Conservation (phyloP, 2,329 filamentous ascomycete genomes). For the Dissoconium aciculare region DNA sequence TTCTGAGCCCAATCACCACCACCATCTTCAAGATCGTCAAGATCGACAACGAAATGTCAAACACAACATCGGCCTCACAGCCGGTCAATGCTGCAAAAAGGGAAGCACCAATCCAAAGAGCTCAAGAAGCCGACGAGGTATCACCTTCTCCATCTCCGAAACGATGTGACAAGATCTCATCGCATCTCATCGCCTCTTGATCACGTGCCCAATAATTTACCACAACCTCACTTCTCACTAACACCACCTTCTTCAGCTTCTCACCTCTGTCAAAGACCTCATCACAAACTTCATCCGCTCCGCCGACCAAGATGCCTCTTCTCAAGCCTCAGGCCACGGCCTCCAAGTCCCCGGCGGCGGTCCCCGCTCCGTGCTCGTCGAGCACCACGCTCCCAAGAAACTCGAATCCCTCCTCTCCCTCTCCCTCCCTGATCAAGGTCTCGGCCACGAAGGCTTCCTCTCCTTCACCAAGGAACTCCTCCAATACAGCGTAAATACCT, state of each 20-base stretch:
- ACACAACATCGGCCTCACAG: constrained; percentile 1
- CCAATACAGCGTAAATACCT: constrained; percentile 89
- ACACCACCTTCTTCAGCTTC: constrained; percentile 37
- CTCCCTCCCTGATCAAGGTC: constrained; percentile 22
- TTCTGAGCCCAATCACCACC: too few species aligned
- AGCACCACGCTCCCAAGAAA: constrained; percentile 31
- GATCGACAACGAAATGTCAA: too few species aligned
- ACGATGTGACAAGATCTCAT: too few species aligned
- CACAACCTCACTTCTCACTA: not conserved
- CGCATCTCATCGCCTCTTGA: too few species aligned
- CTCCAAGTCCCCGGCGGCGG: constrained; percentile 46
- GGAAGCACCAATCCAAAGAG: constrained; percentile 15
- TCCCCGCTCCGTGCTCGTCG: constrained; percentile 30
- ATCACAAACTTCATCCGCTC: constrained; percentile 55
- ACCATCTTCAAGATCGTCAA: too few species aligned
- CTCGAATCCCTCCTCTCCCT: constrained; percentile 28
- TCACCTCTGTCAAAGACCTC: constrained; percentile 50
- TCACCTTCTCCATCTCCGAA: not conserved
- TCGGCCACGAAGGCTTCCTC: constrained; percentile 31
- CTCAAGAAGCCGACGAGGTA: constrained; percentile 26
- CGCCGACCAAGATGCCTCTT: constrained; percentile 49
- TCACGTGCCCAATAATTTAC: too few species aligned
- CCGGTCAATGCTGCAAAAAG: constrained; percentile 6
- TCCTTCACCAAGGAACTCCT: constrained; percentile 51
- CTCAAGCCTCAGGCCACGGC: constrained; percentile 42